A percentile compares a stretch with the other conserved stretches of the same genome.
These are phyloP conservation scores for Backusella morwellensis DNA, from an alignment of 192 early-diverging fungal genomes.

Conservation along the genomic window DNA sequence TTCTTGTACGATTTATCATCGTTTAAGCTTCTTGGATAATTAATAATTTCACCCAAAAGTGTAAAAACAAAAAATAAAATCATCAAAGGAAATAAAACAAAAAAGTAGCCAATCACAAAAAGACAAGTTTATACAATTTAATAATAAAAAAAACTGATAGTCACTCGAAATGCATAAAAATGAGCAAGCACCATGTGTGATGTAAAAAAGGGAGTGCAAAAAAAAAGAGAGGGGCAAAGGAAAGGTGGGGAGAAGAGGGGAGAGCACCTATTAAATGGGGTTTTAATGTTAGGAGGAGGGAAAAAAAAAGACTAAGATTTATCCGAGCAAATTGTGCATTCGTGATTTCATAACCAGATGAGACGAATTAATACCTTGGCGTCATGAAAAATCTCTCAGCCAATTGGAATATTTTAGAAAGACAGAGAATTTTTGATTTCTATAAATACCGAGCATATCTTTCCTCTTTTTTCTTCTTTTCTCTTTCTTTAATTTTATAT, in stretches of 20 bases:
- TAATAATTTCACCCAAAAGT: not conserved
- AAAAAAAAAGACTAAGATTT: not conserved
- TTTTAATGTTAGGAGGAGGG: not conserved
- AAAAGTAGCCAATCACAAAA: not conserved
- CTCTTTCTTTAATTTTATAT: not conserved
- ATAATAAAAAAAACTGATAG: conserved; percentile 5
- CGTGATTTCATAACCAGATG: conserved; percentile 7
- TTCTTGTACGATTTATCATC: not conserved
- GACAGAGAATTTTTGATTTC: not conserved
- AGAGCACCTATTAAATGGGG: not conserved
- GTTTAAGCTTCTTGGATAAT: not conserved
- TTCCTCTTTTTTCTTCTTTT: not conserved
- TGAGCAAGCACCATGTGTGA: conserved; percentile 5
- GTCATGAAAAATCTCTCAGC: not conserved
- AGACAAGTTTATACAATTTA: conserved; percentile 8
- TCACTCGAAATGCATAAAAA: conserved; percentile 6
- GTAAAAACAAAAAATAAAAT: not conserved
- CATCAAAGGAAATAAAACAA: not conserved
- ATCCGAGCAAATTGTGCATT: not conserved
- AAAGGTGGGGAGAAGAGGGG: not conserved
- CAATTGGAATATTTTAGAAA: not conserved
- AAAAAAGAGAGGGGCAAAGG: not conserved
- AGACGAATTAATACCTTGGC: conserved; percentile 5
- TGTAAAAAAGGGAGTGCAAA: not conserved
- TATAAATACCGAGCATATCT: conserved; percentile 4